Evolutionary conservation across 768 basidiomycete species (phyloP).

Genomic region (Pholiota microspora): DNA sequence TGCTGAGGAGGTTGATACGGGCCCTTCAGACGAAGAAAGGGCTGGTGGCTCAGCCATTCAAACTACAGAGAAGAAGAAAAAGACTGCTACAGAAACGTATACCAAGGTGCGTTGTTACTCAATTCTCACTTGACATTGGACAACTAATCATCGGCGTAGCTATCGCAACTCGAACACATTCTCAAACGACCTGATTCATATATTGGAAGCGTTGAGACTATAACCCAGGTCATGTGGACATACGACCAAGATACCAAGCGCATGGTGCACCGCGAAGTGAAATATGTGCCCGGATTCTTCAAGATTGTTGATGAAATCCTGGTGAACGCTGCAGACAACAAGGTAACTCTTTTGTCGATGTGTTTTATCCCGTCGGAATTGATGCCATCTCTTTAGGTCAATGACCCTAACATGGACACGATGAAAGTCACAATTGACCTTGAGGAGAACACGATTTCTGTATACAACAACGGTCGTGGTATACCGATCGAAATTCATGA

Average conservation of each 20-base stretch:
- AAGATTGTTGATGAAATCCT: constrained; percentile 99
- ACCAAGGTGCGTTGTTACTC: constrained; percentile 61
- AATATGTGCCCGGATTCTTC: constrained; percentile 96
- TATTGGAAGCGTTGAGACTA: constrained; percentile 92
- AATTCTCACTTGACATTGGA: neutral
- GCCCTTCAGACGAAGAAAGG: constrained; percentile 35
- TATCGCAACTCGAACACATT: constrained; percentile 93
- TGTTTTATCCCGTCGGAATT: neutral
- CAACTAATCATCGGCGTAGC: constrained; percentile 40
- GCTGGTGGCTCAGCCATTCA: constrained; percentile 23
- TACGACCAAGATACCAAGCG: constrained; percentile 82
- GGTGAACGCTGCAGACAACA: constrained; percentile 99
- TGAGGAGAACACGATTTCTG: constrained; percentile 83
- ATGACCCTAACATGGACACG: constrained; percentile 87
- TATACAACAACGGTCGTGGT: constrained; percentile 93
- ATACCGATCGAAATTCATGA: constrained; percentile 97
- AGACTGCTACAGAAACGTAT: constrained; percentile 89
- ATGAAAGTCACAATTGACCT: constrained; percentile 86
- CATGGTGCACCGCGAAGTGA: constrained; percentile 80
- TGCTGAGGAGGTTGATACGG: constrained; percentile 38
- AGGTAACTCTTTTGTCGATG: constrained; percentile 49
- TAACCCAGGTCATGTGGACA: constrained; percentile 91
- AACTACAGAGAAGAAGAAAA: constrained; percentile 57
- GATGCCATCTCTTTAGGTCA: constrained; percentile 60
- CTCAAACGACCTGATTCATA: constrained; percentile 92